Evolutionary conservation across 2,329 filamentous ascomycete species (phyloP), one percentile per base, ranked within the genome.

Genomic region (Exserohilum rostratum): DNA sequence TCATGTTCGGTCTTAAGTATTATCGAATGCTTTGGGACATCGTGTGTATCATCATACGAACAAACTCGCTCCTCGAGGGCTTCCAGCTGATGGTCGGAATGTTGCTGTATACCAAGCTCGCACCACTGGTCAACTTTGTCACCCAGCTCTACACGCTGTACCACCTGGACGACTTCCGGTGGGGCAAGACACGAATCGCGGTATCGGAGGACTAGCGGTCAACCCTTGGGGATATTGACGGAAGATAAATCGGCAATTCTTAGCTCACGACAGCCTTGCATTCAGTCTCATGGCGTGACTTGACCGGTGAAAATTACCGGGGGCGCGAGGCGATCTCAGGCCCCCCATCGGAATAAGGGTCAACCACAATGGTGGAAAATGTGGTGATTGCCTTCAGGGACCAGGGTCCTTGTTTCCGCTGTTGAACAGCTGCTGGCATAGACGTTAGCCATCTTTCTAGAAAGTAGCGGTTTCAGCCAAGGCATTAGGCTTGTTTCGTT

Each of bases 141-240:
- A 49, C 31, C 15, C 50, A 53, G 9, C 18, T 49, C 17, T 49
- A 53, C 38, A 49, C 45, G 6, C 15, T 53, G n/a, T 33, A 43
- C 25, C 49, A 49, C 5, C 10, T 53, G 45, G 45, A 53, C 25
- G 45, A 53, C 50, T 53, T 53, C 12, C 31, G 45, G 29, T 53
- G 50, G 50, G 45, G 45, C 7, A 53, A 53, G 50, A 53, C 50
- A 6, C 37, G 38, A 12, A 38, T 53, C 11, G 50, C 30, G 13
- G 38, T 53, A 17, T 18, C 31, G 25, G 20, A 38, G 3, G 44
- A 44, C 17, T 6, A 15, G 11, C 13, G n/a, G n/a, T n/a, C n/a
- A n/a, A n/a, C n/a, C n/a, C n/a, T n/a, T n/a, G n/a, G n/a, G n/a
- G n/a, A n/a, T n/a, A n/a, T n/a, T n/a, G n/a, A n/a, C n/a, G n/a